Evolutionary conservation across 2,329 filamentous ascomycete species (phyloP).

Genomic region (Botryosphaeria dothidea): DNA sequence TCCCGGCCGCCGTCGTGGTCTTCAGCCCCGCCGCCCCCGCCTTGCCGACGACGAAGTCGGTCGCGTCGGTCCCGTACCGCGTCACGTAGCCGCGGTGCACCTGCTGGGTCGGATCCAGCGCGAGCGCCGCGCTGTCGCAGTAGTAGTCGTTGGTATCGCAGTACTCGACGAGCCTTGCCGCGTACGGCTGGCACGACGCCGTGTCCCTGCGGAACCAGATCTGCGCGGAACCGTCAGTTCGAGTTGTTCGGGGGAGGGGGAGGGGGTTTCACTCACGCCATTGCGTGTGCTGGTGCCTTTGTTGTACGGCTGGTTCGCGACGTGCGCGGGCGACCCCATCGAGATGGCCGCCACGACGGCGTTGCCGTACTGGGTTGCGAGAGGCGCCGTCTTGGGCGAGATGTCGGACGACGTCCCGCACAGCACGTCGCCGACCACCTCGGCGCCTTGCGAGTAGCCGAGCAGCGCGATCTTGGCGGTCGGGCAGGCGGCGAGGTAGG

Average conservation of each 20-base stretch:
- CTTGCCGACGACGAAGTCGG: not conserved
- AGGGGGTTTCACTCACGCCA: not conserved
- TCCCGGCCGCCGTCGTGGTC: not conserved
- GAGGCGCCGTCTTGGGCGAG: not conserved
- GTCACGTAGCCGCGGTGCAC: not conserved
- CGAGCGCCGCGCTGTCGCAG: not conserved
- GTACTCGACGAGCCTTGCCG: not conserved
- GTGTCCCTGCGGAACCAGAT: not conserved
- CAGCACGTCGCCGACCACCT: slow-evolving; percentile 31
- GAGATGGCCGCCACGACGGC: not conserved
- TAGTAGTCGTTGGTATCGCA: not conserved
- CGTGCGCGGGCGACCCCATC: not conserved
- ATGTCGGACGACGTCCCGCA: slow-evolving; percentile 22
- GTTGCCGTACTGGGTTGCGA: not conserved
- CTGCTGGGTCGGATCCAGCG: not conserved
- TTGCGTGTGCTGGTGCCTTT: not conserved
- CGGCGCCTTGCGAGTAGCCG: slow-evolving; percentile 35
- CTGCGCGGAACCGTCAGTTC: not conserved
- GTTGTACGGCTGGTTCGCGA: not conserved
- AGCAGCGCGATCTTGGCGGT: slow-evolving; percentile 29
- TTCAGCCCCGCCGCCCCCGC: not conserved
- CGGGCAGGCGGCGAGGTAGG: slow-evolving; percentile 25
- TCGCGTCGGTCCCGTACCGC: not conserved
- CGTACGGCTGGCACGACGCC: not conserved
- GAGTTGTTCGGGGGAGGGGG: not conserved